A percentile compares a stretch with the other conserved stretches of the same genome.
Conservation (phyloP, 352 stramenopile species). For the Globisporangium abappressorium region DNA sequence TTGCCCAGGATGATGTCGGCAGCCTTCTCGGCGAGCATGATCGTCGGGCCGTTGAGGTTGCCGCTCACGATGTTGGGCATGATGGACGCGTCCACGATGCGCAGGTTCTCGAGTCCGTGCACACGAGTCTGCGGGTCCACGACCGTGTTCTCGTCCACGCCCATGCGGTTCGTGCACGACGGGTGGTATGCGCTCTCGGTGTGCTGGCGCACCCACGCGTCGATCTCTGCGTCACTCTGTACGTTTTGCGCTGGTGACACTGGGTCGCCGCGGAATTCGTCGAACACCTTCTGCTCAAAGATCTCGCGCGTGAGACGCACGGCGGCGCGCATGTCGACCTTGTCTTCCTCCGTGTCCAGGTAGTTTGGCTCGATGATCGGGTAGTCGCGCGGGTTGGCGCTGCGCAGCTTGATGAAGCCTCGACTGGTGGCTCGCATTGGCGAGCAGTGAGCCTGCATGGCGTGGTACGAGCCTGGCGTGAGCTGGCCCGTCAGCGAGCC, state of each 20-base stretch:
- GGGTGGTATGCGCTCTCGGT: conserved; percentile 88
- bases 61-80: conserved; percentile 94
- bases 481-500: conserved; percentile 75
- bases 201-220: conserved; percentile 82
- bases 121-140: conserved; percentile 88
- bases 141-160: conserved; percentile 76
- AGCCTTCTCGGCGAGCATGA: conserved; percentile 93
- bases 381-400: conserved; percentile 66
- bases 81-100: conserved; percentile 91
- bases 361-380: conserved; percentile 90
- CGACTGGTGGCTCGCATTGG: conserved; percentile 86
- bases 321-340: conserved; percentile 72
- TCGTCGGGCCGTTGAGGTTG: conserved; percentile 93
- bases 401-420: conserved; percentile 78
- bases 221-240: conserved; percentile 70
- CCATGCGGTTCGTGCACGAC: conserved; percentile 90
- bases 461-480: conserved; percentile 56
- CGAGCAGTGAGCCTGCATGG: conserved; percentile 87
- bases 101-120: conserved; percentile 83
- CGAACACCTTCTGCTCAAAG: conserved; percentile 82
- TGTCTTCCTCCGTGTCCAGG: conserved; percentile 74
- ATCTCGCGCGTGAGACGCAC: conserved; percentile 86
- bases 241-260: conserved; percentile 69
- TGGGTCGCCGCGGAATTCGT: conserved; percentile 77
- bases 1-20: conserved; percentile 90